Conservation (phyloP, 345 rosid genomes). For the Arabis hirsuta region DNA sequence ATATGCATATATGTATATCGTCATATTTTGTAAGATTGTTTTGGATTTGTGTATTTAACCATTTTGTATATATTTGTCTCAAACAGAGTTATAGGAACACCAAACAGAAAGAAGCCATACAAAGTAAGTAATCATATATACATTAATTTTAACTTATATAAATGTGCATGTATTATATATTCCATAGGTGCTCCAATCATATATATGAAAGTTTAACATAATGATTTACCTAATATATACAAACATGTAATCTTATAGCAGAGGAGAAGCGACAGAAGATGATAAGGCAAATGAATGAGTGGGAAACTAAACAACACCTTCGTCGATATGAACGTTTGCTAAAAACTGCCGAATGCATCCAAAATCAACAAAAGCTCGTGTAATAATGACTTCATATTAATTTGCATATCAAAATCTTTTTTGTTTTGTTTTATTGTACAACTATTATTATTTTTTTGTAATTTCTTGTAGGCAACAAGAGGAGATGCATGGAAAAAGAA, state of each 20-base stretch:
- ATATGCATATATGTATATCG: neutral
- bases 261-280: neutral
- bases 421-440: too few species aligned
- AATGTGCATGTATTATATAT: neutral
- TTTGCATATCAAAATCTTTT: too few species aligned
- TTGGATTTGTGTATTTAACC: neutral
- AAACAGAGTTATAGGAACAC: constrained; percentile 5
- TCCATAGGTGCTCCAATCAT: neutral
- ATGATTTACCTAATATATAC: too few species aligned
- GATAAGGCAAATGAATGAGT: neutral
- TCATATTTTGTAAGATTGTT: neutral
- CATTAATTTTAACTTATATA: neutral
- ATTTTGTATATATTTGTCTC: neutral
- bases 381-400: neutral
- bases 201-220: neutral
- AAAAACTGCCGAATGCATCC: too few species aligned
- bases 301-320: constrained; percentile 11
- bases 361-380: neutral
- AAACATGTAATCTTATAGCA: constrained; percentile 1
- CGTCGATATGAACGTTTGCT: neutral
- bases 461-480: neutral
- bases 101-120: neutral
- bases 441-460: neutral
- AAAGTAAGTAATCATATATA: constrained; percentile 16
- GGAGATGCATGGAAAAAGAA: neutral